phyloP scores from a whole-genome alignment of 2,329 filamentous ascomycete genomes.

The Alternaria tenuissima region DNA sequence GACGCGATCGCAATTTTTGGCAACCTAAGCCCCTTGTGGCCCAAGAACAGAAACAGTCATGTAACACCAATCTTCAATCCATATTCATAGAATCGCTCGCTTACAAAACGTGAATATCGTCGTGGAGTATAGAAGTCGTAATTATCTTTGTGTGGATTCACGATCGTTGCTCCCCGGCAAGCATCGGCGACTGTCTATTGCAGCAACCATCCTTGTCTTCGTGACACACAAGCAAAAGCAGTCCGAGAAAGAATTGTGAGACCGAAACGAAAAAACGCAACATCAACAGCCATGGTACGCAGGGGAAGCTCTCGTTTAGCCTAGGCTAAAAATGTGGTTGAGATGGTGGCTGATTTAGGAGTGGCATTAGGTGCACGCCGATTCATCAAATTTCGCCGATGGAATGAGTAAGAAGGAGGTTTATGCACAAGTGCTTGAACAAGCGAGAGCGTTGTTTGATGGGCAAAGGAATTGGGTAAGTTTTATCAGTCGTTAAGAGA shows the following conservation, averaged over 20 bases:
- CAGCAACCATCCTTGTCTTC: not conserved
- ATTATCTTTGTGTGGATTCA: conserved; percentile 2
- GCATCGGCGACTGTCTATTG: conserved; percentile 7
- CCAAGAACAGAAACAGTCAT: not conserved
- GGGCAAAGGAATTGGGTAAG: conserved; percentile 81
- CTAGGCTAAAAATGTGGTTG: not conserved
- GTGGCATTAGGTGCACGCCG: conserved; percentile 70
- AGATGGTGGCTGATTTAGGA: not conserved
- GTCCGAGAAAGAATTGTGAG: not conserved
- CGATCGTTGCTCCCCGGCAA: conserved; percentile 3
- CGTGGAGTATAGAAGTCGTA: not conserved
- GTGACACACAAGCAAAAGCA: conserved; percentile 1
- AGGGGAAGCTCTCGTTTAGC: not conserved
- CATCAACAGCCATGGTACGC: conserved; percentile 8
- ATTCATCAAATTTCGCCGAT: conserved; percentile 75
- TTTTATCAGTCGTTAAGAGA: not conserved
- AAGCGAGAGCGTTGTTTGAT: conserved; percentile 73
- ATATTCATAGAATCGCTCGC: not conserved
- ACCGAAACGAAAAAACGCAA: not conserved
- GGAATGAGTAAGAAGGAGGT: conserved; percentile 75
- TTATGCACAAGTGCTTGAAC: conserved; percentile 76
- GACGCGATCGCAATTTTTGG: conserved; percentile 17
- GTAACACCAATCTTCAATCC: not conserved
- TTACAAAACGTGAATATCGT: not conserved
- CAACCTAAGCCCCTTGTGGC: conserved; percentile 14